Conservation (phyloP, 73 alveolate genomes). For the Paramecium biaurelia region DNA sequence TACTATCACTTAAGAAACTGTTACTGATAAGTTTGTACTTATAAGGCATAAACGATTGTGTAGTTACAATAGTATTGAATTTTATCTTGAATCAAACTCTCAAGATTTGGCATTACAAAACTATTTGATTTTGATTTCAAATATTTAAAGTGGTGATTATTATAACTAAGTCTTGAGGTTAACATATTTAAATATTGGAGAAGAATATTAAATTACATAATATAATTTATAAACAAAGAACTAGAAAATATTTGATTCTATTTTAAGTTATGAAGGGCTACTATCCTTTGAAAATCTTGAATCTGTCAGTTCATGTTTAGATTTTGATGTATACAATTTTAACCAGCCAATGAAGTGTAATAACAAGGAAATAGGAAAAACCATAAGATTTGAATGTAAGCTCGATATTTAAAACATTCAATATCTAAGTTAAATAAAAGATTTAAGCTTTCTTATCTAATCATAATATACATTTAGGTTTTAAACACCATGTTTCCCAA, state of each 20-base stretch:
- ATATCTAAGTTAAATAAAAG: neutral
- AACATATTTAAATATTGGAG: neutral
- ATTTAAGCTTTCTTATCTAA: neutral
- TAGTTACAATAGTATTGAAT: neutral
- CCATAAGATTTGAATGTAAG: neutral
- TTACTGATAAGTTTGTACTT: neutral
- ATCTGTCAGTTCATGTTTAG: neutral
- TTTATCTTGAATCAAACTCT: neutral
- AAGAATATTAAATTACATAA: neutral
- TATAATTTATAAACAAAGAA: neutral
- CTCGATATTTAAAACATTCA: neutral
- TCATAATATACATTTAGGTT: neutral
- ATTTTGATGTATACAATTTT: neutral
- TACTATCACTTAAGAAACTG: neutral
- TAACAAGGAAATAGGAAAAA: neutral
- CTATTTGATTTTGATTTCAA: neutral
- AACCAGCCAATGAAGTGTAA: neutral
- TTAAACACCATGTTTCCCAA: neutral
- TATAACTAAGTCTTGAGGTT: neutral
- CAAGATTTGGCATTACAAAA: neutral
- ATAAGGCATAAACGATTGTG: neutral
- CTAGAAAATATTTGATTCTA: neutral
- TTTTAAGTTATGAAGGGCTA: neutral
- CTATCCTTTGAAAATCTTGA: neutral
- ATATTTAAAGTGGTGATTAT: neutral